A percentile compares a stretch with the other conserved stretches of the same genome.
These are phyloP conservation scores for Melanomma pulvis-pyrius DNA, from an alignment of 495 filamentous ascomycete genomes.

Conservation along the genomic window DNA sequence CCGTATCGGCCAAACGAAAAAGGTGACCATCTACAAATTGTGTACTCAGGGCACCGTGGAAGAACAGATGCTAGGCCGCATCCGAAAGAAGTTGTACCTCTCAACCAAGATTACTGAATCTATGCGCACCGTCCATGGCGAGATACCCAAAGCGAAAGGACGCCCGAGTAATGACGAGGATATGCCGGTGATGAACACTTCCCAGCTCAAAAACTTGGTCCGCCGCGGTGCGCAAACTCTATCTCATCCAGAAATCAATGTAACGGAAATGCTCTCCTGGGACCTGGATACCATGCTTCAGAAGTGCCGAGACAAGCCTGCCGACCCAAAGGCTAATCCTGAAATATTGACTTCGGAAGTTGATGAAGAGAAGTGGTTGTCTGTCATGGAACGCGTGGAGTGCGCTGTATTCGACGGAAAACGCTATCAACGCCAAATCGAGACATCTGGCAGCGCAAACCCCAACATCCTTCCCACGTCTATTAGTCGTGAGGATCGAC, in stretches of 20 bases:
- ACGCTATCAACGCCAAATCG: constrained; percentile 45
- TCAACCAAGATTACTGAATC: constrained; percentile 64
- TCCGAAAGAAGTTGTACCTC: constrained; percentile 69
- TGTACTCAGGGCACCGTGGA: constrained; percentile 64
- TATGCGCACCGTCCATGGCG: constrained; percentile 57
- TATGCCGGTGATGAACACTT: constrained; percentile 56
- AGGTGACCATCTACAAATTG: constrained; percentile 62
- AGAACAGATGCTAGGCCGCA: constrained; percentile 64
- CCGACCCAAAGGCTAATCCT: constrained; percentile 47
- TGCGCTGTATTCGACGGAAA: constrained; percentile 64
- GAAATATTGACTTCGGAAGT: constrained; percentile 46
- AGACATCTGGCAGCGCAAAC: constrained; percentile 38
- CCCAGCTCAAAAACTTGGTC: constrained; percentile 60
- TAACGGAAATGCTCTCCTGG: constrained; percentile 62
- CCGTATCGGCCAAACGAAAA: constrained; percentile 61
- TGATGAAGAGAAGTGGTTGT: constrained; percentile 62
- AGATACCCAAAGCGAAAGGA: constrained; percentile 19
- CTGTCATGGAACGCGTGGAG: constrained; percentile 61
- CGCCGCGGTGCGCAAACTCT: constrained; percentile 60
- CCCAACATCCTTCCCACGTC: constrained; percentile 49
- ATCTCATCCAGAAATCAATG: constrained; percentile 56
- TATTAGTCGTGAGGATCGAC: constrained; percentile 53
- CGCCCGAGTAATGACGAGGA: constrained; percentile 44
- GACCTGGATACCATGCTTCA: constrained; percentile 58
- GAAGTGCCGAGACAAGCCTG: constrained; percentile 59